Evolutionary conservation across 495 filamentous ascomycete species (phyloP).

Genomic region (Viridothelium virens): DNA sequence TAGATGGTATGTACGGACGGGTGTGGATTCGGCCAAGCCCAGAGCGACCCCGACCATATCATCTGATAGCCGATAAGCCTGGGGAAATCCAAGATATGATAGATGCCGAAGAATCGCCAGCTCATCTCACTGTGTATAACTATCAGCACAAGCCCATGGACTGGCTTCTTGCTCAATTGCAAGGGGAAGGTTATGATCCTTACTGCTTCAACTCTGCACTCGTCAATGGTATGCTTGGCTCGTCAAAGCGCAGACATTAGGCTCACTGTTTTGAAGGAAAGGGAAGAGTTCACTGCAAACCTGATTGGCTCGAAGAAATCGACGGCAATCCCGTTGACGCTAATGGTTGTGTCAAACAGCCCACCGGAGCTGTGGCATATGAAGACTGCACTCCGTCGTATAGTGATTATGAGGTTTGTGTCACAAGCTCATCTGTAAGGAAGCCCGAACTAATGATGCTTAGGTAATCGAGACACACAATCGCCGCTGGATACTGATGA

Average conservation of each 20-base stretch:
- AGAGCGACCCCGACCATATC: not conserved
- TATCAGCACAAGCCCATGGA: constrained; percentile 11
- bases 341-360: not conserved
- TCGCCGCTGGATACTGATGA: constrained; percentile 3
- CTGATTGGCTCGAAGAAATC: constrained; percentile 1
- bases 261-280: constrained; percentile 1
- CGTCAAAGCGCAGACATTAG: not conserved
- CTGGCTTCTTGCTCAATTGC: constrained; percentile 7
- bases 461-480: constrained; percentile 1
- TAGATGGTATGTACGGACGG: not conserved
- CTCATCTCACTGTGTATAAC: not conserved
- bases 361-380: not conserved
- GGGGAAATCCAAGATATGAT: not conserved
- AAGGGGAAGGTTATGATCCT: constrained; percentile 6
- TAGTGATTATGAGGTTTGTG: not conserved
- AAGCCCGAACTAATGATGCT: not conserved
- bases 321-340: constrained; percentile 1
- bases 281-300: constrained; percentile 7
- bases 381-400: not conserved
- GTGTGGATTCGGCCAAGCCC: constrained; percentile 5
- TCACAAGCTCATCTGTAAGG: not conserved
- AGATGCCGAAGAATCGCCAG: constrained; percentile 8
- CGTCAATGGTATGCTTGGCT: not conserved
- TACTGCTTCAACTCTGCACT: constrained; percentile 9
- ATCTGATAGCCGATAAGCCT: not conserved